Conservation (phyloP, 139 green algal genomes). For the Haematococcus lacustris region DNA sequence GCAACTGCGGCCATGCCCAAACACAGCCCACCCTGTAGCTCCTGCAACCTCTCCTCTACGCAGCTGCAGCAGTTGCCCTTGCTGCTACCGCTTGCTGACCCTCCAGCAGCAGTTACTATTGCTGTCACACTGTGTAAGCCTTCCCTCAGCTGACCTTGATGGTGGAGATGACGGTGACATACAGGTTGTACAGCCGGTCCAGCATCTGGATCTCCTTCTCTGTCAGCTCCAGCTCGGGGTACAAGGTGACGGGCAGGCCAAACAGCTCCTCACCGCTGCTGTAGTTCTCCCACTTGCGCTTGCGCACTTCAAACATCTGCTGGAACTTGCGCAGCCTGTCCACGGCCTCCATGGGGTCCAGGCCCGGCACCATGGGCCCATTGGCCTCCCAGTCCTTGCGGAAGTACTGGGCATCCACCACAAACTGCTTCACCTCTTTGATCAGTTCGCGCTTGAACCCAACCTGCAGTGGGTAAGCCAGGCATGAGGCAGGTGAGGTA, state of each 20-base stretch:
- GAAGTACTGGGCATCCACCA: constrained; percentile 74
- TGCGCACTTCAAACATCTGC: constrained; percentile 85
- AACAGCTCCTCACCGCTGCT: constrained; percentile 85
- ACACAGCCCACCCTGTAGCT: too few relatives aligned
- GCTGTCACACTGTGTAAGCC: too few relatives aligned
- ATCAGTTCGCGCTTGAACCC: constrained; percentile 87
- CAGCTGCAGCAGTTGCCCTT: too few relatives aligned
- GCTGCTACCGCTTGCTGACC: too few relatives aligned
- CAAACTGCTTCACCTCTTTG: constrained; percentile 81
- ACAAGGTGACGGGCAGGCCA: constrained; percentile 78
- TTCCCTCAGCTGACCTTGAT: too few relatives aligned
- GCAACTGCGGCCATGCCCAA: too few relatives aligned
- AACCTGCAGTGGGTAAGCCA: too few relatives aligned
- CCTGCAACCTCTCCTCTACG: too few relatives aligned
- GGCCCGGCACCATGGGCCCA: constrained; percentile 79
- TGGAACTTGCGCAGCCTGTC: constrained; percentile 88
- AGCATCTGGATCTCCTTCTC: constrained; percentile 81
- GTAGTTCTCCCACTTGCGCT: constrained; percentile 90
- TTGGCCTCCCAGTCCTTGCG: constrained; percentile 74
- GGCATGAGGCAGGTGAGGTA: too few relatives aligned
- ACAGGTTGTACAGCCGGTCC: constrained; percentile 79
- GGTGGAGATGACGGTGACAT: constrained; percentile 84
- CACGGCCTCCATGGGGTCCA: constrained; percentile 85
- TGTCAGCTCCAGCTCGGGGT: constrained; percentile 82
- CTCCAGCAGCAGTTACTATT: too few relatives aligned